Percentiles rank a stretch among this genome's conserved stretches.
phyloP scores from a whole-genome alignment of 106 monocot species.

The Xerophyta viscosa region DNA sequence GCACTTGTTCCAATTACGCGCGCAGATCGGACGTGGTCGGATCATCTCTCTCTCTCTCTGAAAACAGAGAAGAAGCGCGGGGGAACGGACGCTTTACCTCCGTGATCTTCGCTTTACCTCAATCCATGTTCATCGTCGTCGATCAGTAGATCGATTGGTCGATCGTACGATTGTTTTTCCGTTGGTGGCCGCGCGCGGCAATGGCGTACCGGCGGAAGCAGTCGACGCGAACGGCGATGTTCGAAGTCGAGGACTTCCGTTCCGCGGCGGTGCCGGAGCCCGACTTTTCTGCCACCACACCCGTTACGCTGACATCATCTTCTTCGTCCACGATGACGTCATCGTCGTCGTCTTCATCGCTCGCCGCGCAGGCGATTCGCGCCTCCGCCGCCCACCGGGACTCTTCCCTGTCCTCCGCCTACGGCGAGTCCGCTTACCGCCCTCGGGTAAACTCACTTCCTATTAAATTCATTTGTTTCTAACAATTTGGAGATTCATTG shows the following conservation, averaged over 20 bases:
- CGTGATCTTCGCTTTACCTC: too few relatives aligned
- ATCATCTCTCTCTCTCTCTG: too few relatives aligned
- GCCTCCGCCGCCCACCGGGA: constrained; percentile 63
- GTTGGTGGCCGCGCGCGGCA: too few relatives aligned
- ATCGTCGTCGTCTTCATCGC: constrained; percentile 35
- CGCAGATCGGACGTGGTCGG: too few relatives aligned
- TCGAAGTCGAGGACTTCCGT: constrained; percentile 29
- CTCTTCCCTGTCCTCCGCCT: constrained; percentile 67
- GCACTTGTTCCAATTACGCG: too few relatives aligned
- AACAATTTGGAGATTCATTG: too few relatives aligned
- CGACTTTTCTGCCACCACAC: not conserved
- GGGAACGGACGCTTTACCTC: too few relatives aligned
- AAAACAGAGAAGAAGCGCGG: too few relatives aligned
- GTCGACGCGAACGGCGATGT: constrained; percentile 22
- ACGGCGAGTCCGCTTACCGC: constrained; percentile 38
- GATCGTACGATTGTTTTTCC: too few relatives aligned
- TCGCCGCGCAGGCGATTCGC: constrained; percentile 78
- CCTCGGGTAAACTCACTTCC: not conserved
- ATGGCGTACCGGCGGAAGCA: constrained; percentile 71
- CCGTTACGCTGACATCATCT: not conserved
- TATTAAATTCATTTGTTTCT: too few relatives aligned
- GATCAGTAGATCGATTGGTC: too few relatives aligned
- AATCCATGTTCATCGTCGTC: too few relatives aligned
- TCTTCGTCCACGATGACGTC: not conserved
- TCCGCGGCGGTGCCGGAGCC: constrained; percentile 2